Percentiles rank a stretch among this genome's conserved stretches.
Conservation (phyloP, 2,329 filamentous ascomycete species). For the Aspergillus brasiliensis region DNA sequence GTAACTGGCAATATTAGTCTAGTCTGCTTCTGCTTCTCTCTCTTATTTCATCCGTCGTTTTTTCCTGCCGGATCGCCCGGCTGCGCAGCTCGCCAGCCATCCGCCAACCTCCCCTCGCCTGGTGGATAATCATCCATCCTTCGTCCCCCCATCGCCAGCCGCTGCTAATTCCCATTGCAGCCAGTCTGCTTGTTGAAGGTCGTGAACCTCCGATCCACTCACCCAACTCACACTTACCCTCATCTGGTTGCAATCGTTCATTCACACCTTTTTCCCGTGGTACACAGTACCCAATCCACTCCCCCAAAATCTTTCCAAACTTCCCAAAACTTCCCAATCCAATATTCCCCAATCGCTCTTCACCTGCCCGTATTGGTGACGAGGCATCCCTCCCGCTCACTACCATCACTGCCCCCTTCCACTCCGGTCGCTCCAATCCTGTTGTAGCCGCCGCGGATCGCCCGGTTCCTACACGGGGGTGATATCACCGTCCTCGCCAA, state of each 20-base stretch:
- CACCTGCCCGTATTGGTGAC: neutral
- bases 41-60: neutral
- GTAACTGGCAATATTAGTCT: neutral
- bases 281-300: neutral
- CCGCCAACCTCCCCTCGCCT: neutral
- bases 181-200: neutral
- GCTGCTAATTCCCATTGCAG: slow-evolving; percentile 1
- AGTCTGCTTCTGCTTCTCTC: neutral
- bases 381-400: neutral
- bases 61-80: neutral
- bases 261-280: neutral
- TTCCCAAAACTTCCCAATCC: no score
- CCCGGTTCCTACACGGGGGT: slow-evolving; percentile 4
- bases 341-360: neutral
- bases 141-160: neutral
- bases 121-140: neutral
- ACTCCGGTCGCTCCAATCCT: neutral
- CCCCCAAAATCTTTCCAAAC: neutral
- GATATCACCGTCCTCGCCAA: neutral
- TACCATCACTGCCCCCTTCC: neutral
- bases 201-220: neutral
- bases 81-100: neutral
- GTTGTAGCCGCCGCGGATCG: slow-evolving; percentile 7
- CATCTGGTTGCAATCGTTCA: neutral
- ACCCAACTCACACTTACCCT: neutral